Evolutionary conservation across 2,329 filamentous ascomycete genomes (phyloP).

Genomic region (Aspergillus luchuensis): DNA sequence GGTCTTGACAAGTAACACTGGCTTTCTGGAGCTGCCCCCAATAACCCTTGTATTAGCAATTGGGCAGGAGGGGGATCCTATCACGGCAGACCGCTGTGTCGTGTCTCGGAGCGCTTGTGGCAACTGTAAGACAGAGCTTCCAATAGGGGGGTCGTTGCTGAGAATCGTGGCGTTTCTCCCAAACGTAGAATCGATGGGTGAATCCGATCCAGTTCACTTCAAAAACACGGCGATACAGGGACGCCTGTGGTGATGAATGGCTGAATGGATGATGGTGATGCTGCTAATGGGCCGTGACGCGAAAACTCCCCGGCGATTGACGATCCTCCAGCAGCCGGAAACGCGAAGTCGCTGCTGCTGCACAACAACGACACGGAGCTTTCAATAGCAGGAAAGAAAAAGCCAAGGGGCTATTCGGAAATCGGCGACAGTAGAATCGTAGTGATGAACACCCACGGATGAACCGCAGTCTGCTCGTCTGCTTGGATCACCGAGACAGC

Average conservation of each 20-base stretch:
- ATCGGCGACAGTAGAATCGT: not conserved
- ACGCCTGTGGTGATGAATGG: not conserved
- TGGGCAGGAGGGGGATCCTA: not conserved
- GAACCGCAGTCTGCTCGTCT: no score
- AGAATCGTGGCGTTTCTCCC: not conserved
- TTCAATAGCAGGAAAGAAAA: no score
- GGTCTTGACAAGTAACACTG: not conserved
- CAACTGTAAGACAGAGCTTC: not conserved
- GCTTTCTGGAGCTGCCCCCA: not conserved
- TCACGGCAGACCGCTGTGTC: not conserved
- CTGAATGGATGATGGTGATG: not conserved
- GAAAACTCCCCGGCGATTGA: constrained; percentile 8
- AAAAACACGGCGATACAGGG: not conserved
- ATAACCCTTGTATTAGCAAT: not conserved
- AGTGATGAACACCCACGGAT: no score
- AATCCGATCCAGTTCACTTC: not conserved
- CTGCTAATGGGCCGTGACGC: constrained; percentile 11
- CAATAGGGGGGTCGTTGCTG: not conserved
- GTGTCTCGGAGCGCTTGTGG: constrained; percentile 3
- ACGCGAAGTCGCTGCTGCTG: constrained; percentile 14
- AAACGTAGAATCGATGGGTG: not conserved
- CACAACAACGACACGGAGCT: not conserved
- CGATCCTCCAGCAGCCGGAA: constrained; percentile 11
- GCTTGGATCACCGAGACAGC: no score
- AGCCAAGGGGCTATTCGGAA: no score